Conservation (phyloP, 2,329 filamentous ascomycete genomes). For the Ramularia endophylla region DNA sequence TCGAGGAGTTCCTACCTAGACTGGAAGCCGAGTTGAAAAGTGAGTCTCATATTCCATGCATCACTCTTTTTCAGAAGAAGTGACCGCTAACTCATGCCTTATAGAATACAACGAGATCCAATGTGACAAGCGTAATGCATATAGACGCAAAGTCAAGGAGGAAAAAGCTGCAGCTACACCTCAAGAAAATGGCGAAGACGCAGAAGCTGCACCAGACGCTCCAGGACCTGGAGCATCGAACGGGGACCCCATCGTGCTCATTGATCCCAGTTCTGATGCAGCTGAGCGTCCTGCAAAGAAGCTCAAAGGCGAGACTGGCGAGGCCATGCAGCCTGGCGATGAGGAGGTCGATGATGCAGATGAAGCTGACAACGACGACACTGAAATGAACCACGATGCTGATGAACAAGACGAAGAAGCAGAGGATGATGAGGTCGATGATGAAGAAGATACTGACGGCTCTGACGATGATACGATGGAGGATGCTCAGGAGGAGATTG, state of each 20-base stretch:
- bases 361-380: constrained; percentile 48
- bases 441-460: constrained; percentile 51
- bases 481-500: constrained; percentile 30
- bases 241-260: constrained; percentile 21
- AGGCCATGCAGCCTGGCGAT: constrained; percentile 36
- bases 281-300: constrained; percentile 47
- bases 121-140: constrained; percentile 67
- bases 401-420: constrained; percentile 47
- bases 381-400: constrained; percentile 42
- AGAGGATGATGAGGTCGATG: constrained; percentile 39
- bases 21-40: constrained; percentile 72
- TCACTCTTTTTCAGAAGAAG: not conserved
- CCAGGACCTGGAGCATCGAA: constrained; percentile 5
- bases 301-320: constrained; percentile 39
- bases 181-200: constrained; percentile 9
- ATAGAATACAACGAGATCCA: constrained; percentile 68
- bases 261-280: constrained; percentile 30
- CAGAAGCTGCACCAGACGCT: constrained; percentile 13
- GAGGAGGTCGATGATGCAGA: constrained; percentile 45
- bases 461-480: constrained; percentile 35
- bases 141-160: constrained; percentile 63
- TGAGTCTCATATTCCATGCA: constrained; percentile 36
- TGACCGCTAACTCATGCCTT: constrained; percentile 7
- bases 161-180: constrained; percentile 44
- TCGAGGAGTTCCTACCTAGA: constrained; percentile 61